Base-by-base conservation (phyloP, 768 basidiomycete genomes). In the Zangia roseola region DNA sequence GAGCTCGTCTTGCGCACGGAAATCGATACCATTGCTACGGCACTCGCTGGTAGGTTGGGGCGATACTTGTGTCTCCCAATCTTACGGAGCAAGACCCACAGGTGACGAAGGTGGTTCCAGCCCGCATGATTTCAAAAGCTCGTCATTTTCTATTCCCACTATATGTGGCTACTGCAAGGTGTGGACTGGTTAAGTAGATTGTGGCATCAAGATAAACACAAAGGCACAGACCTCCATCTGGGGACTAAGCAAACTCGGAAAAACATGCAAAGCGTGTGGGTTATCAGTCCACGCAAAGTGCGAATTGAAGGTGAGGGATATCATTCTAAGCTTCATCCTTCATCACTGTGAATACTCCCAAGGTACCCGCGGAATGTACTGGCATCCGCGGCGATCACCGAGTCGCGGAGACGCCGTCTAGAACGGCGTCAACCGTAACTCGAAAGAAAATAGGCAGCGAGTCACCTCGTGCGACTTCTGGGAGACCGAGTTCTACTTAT, bases 171-270 rank as follows among this genome's bases (percentile, higher is more conserved):
- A 88, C 63, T 93, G 91, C 74, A 84, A 87, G 78, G 89, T 85
- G 52, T 28, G 73, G 25, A 54, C 16, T 30, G 21, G 21, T 43
- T 41, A 24, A 41, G 25, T 21, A 12, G 10, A 36, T 35, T 28
- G 8, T 17, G 33, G 6, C 19, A n/a, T 39, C 13, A 16, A 25
- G 36, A 26, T 35, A 45, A 39, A 56, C 26, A 66, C 38, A 20
- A 33, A 17, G 14, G 24, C 24, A 28, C 49, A 91, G 89, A 76
- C 84, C 10, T 87, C 86, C 8, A 91, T 93, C 25, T 92, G 91
- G 90, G 91, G 91, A 9, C 71, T 92, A 37, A 86, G 81, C 63
- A 91, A 90, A 66, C 87, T 89, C 61, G 91, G 91, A 28, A 92
- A 91, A 71, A 89, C 85, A 6, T 92, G 91, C 71, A 84, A 76